phyloP scores from a whole-genome alignment of 805 yeast species.

The Spencermartinsiella europaea region DNA sequence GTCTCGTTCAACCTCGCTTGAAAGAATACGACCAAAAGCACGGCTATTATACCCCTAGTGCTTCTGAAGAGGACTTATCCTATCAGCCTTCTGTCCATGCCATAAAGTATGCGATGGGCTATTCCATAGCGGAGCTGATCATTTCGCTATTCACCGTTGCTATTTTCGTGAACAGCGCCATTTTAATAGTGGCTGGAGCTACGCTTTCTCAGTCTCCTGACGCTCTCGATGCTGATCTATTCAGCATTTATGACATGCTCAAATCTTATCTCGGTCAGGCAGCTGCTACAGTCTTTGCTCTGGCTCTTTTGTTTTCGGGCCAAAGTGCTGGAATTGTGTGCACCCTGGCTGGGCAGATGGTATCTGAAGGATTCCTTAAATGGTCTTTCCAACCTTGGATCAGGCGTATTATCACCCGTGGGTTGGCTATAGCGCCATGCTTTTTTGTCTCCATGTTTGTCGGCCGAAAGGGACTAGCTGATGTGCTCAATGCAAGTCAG shows the following conservation, averaged over 20 bases:
- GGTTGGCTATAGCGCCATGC: slow-evolving; percentile 84
- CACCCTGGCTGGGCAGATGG: slow-evolving; percentile 91
- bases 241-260: slow-evolving; percentile 71
- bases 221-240: slow-evolving; percentile 73
- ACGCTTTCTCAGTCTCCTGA: slow-evolving; percentile 59
- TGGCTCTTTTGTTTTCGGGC: slow-evolving; percentile 86
- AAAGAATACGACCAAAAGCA: slow-evolving; percentile 63
- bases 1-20: slow-evolving; percentile 79
- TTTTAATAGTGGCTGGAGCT: slow-evolving; percentile 87
- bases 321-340: slow-evolving; percentile 94
- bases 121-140: slow-evolving; percentile 76
- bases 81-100: slow-evolving; percentile 78
- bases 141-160: slow-evolving; percentile 83
- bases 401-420: slow-evolving; percentile 71
- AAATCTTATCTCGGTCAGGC: slow-evolving; percentile 68
- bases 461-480: slow-evolving; percentile 75
- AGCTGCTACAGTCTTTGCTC: slow-evolving; percentile 84
- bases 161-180: slow-evolving; percentile 86
- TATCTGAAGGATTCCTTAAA: slow-evolving; percentile 79
- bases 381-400: slow-evolving; percentile 82
- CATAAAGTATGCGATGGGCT: slow-evolving; percentile 70
- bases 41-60: slow-evolving; percentile 38
- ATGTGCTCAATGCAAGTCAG: slow-evolving; percentile 72
- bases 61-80: slow-evolving; percentile 11
- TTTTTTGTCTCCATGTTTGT: slow-evolving; percentile 61